Evolutionary conservation across 345 rosid genomes (phyloP).

Genomic region (Ceriops zippeliana): DNA sequence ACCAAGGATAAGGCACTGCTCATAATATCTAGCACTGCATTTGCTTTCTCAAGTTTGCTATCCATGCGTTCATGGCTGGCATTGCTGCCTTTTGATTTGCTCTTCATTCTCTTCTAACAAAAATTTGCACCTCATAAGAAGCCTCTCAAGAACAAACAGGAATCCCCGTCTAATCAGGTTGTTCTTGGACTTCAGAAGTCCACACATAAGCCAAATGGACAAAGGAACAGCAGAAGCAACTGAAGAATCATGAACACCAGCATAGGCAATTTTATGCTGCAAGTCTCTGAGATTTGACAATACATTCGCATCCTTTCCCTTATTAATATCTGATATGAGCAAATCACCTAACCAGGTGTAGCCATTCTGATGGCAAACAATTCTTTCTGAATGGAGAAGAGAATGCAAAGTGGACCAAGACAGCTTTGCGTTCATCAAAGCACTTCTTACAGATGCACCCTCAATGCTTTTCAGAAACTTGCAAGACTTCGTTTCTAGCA

Average conservation of each 20-base stretch:
- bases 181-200: conserved; percentile 86
- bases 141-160: conserved; percentile 80
- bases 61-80: conserved; percentile 40
- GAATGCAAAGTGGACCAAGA: conserved; percentile 91
- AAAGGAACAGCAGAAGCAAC: conserved; percentile 71
- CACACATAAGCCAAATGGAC: conserved; percentile 81
- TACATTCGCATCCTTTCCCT: conserved; percentile 54
- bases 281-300: conserved; percentile 68
- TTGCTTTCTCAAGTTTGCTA: conserved; percentile 82
- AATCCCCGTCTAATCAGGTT: conserved; percentile 81
- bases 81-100: conserved; percentile 44
- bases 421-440: conserved; percentile 50
- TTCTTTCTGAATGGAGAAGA: conserved; percentile 89
- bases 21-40: conserved; percentile 90
- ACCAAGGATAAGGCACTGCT: conserved; percentile 86
- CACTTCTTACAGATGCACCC: conserved; percentile 37
- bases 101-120: conserved; percentile 83
- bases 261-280: conserved; percentile 61
- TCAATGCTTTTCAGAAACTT: conserved; percentile 57
- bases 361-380: conserved; percentile 78
- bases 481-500: conserved; percentile 70
- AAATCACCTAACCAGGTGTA: conserved; percentile 93
- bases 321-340: conserved; percentile 86
- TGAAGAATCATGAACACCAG: conserved; percentile 61
- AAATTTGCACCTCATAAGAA: conserved; percentile 93